Evolutionary conservation across 441 rosid species (phyloP).

Genomic region (Isatis lusitanica): DNA sequence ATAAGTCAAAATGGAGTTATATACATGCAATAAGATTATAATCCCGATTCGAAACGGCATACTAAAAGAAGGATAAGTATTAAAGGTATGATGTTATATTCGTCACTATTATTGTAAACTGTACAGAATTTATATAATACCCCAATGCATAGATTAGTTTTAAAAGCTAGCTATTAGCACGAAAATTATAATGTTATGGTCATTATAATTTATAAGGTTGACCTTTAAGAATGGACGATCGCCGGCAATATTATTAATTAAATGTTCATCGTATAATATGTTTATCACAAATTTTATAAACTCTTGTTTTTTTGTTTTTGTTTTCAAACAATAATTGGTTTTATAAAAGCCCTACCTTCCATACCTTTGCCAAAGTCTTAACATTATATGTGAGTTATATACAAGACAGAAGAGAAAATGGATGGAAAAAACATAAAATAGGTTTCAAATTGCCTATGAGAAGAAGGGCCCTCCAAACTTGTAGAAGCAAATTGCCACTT

Average conservation of each 20-base stretch:
- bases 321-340: slow-evolving; percentile 27
- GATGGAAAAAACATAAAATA: neutral
- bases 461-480: slow-evolving; percentile 26
- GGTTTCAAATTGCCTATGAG: slow-evolving; percentile 26
- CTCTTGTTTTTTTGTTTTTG: neutral
- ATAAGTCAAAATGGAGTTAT: neutral
- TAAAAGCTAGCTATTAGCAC: neutral
- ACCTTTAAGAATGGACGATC: slow-evolving; percentile 13
- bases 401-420: neutral
- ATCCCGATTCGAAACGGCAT: neutral
- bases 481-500: slow-evolving; percentile 31
- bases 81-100: neutral
- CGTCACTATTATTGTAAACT: neutral
- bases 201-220: slow-evolving; percentile 15
- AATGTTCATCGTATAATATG: neutral
- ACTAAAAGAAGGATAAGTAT: neutral
- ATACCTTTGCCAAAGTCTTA: slow-evolving; percentile 8
- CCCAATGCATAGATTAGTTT: neutral
- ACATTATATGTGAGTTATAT: neutral
- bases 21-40: neutral
- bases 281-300: neutral
- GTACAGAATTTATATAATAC: neutral
- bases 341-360: slow-evolving; percentile 16
- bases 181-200: slow-evolving; percentile 12
- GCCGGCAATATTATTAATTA: slow-evolving; percentile 2